Evolutionary conservation across 2,329 filamentous ascomycete species (phyloP), one percentile per base, ranked within the genome.

Genomic region (Venturia oleaginea): DNA sequence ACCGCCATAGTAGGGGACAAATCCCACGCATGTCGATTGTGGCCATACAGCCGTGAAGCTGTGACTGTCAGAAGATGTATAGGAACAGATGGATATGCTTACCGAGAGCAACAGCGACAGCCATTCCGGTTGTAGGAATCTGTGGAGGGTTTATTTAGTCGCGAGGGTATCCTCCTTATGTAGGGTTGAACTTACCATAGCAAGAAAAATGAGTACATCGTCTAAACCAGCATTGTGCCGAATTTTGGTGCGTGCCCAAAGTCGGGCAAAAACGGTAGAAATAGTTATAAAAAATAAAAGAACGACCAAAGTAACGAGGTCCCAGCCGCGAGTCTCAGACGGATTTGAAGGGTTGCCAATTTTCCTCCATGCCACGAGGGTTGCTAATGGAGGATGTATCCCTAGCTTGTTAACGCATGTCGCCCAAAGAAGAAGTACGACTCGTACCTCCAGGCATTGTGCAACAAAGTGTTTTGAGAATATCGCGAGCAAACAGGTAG

Each of bases 181-280:
- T 6, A 55, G 22, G 42, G 19, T 5, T 30, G 30, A 42, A 67
- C 69, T 27, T 68, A 80, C 66, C 68, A 81, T 73, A 11, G 77
- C 76, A 42, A 77, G 54, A 42, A 78, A 68, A 60, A 82, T 78
- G 13, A 82, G 68, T 22, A 75, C 66, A 68, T 83, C 80, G 65
- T 83, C 80, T 6, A 78, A 27, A 17, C 80, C 81, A 34, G 76
- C 72, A 24, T 77, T 81, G 67, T 73, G 77, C 13, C 77, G 77
- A 32, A 82, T 74, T 15, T 70, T 68, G 1, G 80, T 34, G 19
- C 81, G 75, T 19, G 79, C 79, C 70, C 77, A 83, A 55, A 82
- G 71, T 24, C 81, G 76, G 38, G 80, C 72, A 17, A 67, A 64
- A 62, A 79, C 77, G 1, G 80, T 70, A 1, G 78, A 34, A 11